Percentiles rank a stretch among this genome's conserved stretches.
These are phyloP conservation scores for Dicorynia guianensis DNA, from an alignment of 306 rosid species.

Conservation along the genomic window DNA sequence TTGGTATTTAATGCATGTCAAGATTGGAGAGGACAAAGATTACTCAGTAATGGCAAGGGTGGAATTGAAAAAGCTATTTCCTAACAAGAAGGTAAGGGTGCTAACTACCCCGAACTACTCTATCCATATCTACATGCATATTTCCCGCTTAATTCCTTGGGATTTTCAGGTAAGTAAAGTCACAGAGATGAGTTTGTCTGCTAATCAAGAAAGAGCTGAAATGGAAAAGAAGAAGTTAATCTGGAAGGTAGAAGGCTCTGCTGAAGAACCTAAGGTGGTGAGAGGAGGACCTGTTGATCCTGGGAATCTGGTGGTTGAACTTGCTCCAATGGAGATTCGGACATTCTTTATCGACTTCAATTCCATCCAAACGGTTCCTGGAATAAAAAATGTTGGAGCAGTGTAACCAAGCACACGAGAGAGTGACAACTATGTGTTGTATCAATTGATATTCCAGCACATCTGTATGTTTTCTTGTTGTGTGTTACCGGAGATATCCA, in stretches of 20 bases:
- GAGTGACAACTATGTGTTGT: conserved; percentile 17
- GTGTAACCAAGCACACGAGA: conserved; percentile 29
- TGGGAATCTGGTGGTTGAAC: conserved; percentile 69
- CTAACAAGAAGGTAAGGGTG: conserved; percentile 68
- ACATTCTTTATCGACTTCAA: conserved; percentile 57
- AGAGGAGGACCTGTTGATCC: conserved; percentile 83
- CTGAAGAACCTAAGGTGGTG: conserved; percentile 58
- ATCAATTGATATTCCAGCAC: background rate
- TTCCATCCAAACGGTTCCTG: conserved; percentile 44
- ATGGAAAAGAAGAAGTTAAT: conserved; percentile 74
- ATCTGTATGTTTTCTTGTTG: conserved; percentile 7
- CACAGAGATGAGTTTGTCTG: conserved; percentile 81
- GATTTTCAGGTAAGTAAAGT: conserved; percentile 67
- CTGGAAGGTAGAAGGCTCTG: conserved; percentile 75
- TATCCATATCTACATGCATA: background rate
- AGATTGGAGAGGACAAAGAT: conserved; percentile 86
- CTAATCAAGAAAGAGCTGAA: conserved; percentile 81
- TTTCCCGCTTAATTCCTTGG: conserved; percentile 16
- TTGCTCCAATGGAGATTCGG: conserved; percentile 87
- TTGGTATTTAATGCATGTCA: conserved; percentile 43
- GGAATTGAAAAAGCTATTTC: conserved; percentile 76
- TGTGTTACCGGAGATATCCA: conserved; percentile 23
- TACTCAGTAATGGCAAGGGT: conserved; percentile 68
- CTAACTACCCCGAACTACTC: conserved; percentile 5
- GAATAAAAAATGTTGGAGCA: conserved; percentile 36